Percentiles rank a stretch among this genome's conserved stretches.
Evolutionary conservation across 768 basidiomycete species (phyloP).

Genomic region (Termitomyces sp.): DNA sequence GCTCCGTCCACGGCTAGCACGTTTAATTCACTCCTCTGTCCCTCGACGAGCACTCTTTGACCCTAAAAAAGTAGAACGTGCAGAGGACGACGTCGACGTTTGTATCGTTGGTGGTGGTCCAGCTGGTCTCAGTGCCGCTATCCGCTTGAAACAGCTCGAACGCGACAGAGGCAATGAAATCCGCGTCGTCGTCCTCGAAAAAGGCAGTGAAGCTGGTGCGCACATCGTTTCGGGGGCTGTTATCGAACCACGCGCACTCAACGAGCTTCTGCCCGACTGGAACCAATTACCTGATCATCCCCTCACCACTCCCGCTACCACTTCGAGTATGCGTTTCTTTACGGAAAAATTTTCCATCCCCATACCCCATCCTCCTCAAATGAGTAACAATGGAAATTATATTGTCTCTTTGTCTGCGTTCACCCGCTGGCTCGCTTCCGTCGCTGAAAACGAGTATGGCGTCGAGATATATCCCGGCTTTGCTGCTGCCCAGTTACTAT

Average conservation of each 20-base stretch:
- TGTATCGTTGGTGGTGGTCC: constrained; percentile 97
- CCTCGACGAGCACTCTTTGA: constrained; percentile 31
- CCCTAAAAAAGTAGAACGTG: constrained; percentile 64
- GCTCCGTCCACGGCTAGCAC: constrained; percentile 12
- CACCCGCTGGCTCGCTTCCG: constrained; percentile 80
- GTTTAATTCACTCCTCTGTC: constrained; percentile 10
- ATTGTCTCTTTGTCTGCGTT: constrained; percentile 86
- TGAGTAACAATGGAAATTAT: constrained; percentile 92
- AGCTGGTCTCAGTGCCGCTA: constrained; percentile 93
- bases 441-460: constrained; percentile 75
- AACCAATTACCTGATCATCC: constrained; percentile 58
- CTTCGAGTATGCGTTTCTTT: constrained; percentile 81
- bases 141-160: constrained; percentile 90
- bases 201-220: constrained; percentile 88
- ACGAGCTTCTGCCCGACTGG: constrained; percentile 91
- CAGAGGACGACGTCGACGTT: constrained; percentile 91
- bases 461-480: constrained; percentile 98
- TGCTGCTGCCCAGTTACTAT: constrained; percentile 81
- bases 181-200: constrained; percentile 92
- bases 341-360: constrained; percentile 65
- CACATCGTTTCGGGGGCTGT: constrained; percentile 97
- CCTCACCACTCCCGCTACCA: constrained; percentile 71
- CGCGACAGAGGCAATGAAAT: constrained; percentile 72
- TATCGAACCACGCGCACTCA: constrained; percentile 85
- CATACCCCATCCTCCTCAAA: constrained; percentile 94